phyloP scores from a whole-genome alignment of 208 protist genomes.

The Crithidia sp. region DNA sequence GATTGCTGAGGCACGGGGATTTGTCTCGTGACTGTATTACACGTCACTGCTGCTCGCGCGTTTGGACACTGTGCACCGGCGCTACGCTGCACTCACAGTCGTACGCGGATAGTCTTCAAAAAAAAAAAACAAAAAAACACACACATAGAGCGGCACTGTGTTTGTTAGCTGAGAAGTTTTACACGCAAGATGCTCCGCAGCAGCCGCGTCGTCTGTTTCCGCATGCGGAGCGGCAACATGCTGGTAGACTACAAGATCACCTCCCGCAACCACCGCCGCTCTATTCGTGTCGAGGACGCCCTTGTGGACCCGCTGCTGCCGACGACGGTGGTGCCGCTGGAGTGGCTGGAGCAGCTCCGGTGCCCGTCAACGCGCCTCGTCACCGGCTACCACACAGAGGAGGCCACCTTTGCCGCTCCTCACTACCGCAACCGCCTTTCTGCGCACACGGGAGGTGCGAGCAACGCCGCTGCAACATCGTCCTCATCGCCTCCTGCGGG shows the following conservation, averaged over 20 bases:
- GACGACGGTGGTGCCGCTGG: constrained; percentile 69
- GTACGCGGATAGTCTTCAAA: neutral
- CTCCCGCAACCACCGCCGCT: constrained; percentile 78
- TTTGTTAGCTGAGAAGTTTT: neutral
- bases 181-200: constrained; percentile 41
- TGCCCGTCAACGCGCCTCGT: constrained; percentile 68
- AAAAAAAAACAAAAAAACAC: constrained; percentile 14
- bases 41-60: no score
- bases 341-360: constrained; percentile 83
- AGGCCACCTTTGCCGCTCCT: constrained; percentile 50
- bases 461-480: neutral
- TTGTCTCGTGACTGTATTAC: no score
- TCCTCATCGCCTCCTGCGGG: neutral
- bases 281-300: constrained; percentile 79
- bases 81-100: no score
- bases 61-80: no score
- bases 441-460: constrained; percentile 1
- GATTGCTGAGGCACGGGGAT: no score
- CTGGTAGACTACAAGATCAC: constrained; percentile 86
- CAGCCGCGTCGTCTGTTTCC: constrained; percentile 42
- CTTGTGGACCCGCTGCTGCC: constrained; percentile 72
- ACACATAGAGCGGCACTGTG: neutral
- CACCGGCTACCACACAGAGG: constrained; percentile 77
- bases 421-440: constrained; percentile 41
- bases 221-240: constrained; percentile 74